Evolutionary conservation across 371 early-diverging fungal genomes (phyloP), one percentile per base, ranked within the genome.

Genomic region (Dichotomocladium elegans): DNA sequence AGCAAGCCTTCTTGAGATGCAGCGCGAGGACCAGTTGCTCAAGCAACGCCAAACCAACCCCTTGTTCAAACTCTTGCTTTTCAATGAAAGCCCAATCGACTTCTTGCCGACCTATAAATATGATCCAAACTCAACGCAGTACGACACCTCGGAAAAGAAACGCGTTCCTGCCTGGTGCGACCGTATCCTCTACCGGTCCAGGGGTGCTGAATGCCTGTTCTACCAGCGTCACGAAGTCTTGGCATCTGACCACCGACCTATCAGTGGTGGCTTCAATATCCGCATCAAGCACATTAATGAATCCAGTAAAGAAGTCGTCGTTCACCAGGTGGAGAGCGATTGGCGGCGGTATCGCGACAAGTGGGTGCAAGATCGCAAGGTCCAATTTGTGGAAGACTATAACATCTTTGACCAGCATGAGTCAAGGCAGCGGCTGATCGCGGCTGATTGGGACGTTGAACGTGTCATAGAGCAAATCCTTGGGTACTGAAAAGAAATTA

Each of bases 91-190:
- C 2, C 79, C 74, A 19, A 63, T 91, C 21, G 44, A 54, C 15
- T 94, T 93, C 68, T 81, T 82, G 3, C 95, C 95, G 0, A 94
- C 93, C 0, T 94, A 91, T 79, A 94, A 94, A 64, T 93, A 91
- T 57, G 86, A 92, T 52, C 72, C 72, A 2, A 81, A 81, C 9
- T 81, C 83, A 17, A 74, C 83, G 12, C 55, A 64, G 3, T 94
- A 89, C 56, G 95, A 94, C 55, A 73, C 84, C 3, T 86, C 86
- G 3, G 91, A 92, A 28, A 94, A 94, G 65, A 70, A 81, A 62
- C 79, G 93, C 5, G 79, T 86, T 1, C 93, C 93, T 4, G 86
- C 91, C 0, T 94, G 89, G 87, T 94, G 93, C 51, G 95, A 94
- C 66, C 82, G 94, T 24, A 75, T 87, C 28, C 58, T 87, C 17